Conservation (phyloP, 164 flowering plant species). For the Vitis amurensis region DNA sequence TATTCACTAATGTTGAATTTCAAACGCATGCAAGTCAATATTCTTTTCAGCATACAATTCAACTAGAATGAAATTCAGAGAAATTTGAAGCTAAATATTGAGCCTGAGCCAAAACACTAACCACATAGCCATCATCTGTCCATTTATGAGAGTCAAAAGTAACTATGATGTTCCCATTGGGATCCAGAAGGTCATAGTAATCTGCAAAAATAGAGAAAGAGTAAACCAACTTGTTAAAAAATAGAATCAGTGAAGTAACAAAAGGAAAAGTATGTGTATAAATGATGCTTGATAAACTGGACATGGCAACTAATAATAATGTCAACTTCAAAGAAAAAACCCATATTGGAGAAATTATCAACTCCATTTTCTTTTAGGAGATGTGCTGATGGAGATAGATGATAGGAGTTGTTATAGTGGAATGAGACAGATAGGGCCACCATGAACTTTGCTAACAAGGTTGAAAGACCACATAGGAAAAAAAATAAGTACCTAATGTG, state of each 20-base stretch:
- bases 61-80: too few species aligned
- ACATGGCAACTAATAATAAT: conserved; percentile 18
- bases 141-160: conserved; percentile 45
- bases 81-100: too few species aligned
- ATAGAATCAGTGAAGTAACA: conserved; percentile 5
- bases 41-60: too few species aligned
- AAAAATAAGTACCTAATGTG: too few species aligned
- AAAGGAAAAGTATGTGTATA: not conserved
- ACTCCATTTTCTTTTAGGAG: conserved; percentile 23
- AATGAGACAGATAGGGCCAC: not conserved
- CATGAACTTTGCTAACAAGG: conserved; percentile 1
- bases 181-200: conserved; percentile 69
- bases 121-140: conserved; percentile 49
- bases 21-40: too few species aligned
- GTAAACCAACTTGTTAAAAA: not conserved
- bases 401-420: not conserved
- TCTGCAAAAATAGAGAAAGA: conserved; percentile 29
- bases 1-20: too few species aligned
- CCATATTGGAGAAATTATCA: not conserved
- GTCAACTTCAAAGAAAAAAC: conserved; percentile 5
- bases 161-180: conserved; percentile 59
- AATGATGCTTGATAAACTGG: conserved; percentile 33
- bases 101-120: conserved; percentile 20
- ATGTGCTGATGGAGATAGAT: conserved; percentile 1
- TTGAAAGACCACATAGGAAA: too few species aligned